Evolutionary conservation across 2,329 filamentous ascomycete genomes (phyloP).

Genomic region (Myriosclerotinia duriaeana): DNA sequence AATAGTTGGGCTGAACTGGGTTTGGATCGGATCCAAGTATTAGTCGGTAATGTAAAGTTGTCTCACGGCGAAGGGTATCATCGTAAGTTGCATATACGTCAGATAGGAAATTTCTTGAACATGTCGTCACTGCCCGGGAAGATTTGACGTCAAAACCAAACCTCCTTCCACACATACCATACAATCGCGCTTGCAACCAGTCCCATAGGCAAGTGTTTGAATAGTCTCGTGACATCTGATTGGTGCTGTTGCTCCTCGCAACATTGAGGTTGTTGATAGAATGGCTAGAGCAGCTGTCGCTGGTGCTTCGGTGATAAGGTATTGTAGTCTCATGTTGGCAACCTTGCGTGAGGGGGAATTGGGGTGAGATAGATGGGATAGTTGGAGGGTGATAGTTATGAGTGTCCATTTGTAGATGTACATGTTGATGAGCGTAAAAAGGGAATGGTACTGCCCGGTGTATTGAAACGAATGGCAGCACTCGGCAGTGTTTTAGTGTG

Average conservation of each 20-base stretch:
- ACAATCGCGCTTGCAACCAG: not conserved
- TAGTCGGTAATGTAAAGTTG: too few species aligned
- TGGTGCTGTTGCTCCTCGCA: slow-evolving; percentile 8
- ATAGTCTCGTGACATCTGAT: not conserved
- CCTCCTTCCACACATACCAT: not conserved
- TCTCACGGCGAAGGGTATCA: not conserved
- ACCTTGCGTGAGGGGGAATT: not conserved
- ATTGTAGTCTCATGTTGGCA: not conserved
- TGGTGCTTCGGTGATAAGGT: not conserved
- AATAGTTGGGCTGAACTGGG: too few species aligned
- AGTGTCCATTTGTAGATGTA: not conserved
- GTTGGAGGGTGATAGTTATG: too few species aligned
- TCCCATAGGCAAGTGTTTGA: not conserved
- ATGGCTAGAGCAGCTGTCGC: slow-evolving; percentile 3
- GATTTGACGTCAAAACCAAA: not conserved
- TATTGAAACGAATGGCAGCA: not conserved
- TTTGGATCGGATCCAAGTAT: too few species aligned
- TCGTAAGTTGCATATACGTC: not conserved
- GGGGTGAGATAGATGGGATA: not conserved
- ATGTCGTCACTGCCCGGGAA: not conserved
- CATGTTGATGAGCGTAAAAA: not conserved
- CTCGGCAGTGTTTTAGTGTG: not conserved
- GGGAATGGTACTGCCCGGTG: not conserved
- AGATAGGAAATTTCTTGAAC: not conserved
- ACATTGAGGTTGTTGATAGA: not conserved